A percentile compares a stretch with the other conserved stretches of the same genome.
These are phyloP conservation scores for Lanmaoa pseudosensibilis DNA, from an alignment of 768 basidiomycete genomes.

Conservation along the genomic window DNA sequence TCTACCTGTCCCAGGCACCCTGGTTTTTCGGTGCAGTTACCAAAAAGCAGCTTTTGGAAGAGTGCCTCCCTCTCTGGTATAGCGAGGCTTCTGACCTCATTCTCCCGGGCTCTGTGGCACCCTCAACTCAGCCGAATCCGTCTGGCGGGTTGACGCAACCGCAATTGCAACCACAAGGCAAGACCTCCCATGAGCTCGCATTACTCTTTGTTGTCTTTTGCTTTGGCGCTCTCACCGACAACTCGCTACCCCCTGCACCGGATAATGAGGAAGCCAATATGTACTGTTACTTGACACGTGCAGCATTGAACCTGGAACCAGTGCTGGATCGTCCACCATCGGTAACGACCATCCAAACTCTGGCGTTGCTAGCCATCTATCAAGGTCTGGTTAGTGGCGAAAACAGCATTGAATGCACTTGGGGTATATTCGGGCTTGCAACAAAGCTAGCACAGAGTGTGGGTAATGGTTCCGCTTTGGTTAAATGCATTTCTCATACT, in stretches of 20 bases:
- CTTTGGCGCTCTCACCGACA: slow-evolving; percentile 61
- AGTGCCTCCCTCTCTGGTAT: slow-evolving; percentile 67
- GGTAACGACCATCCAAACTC: slow-evolving; percentile 66
- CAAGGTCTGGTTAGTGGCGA: slow-evolving; percentile 67
- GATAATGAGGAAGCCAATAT: slow-evolving; percentile 53
- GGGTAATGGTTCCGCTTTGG: slow-evolving; percentile 30
- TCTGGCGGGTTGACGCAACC: slow-evolving; percentile 8
- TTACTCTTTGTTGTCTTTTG: slow-evolving; percentile 62
- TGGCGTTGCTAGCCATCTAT: slow-evolving; percentile 69
- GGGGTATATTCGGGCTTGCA: slow-evolving; percentile 64
- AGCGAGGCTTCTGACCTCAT: slow-evolving; percentile 41
- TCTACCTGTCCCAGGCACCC: slow-evolving; percentile 75
- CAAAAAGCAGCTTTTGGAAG: slow-evolving; percentile 59
- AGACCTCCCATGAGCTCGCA: slow-evolving; percentile 59
- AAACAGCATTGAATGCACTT: slow-evolving; percentile 68
- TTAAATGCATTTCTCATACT: slow-evolving; percentile 2
- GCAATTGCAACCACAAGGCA: slow-evolving; percentile 17
- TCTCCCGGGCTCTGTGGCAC: slow-evolving; percentile 27
- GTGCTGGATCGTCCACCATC: slow-evolving; percentile 69
- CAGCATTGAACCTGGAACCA: slow-evolving; percentile 64
- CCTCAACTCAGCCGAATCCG: slow-evolving; percentile 7
- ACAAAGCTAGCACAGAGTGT: slow-evolving; percentile 70
- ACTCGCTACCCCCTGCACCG: slow-evolving; percentile 49
- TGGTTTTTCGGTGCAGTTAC: slow-evolving; percentile 81
- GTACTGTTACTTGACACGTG: slow-evolving; percentile 62